Conservation (phyloP, 305 asterid genomes). For the Solanum hybrid region DNA sequence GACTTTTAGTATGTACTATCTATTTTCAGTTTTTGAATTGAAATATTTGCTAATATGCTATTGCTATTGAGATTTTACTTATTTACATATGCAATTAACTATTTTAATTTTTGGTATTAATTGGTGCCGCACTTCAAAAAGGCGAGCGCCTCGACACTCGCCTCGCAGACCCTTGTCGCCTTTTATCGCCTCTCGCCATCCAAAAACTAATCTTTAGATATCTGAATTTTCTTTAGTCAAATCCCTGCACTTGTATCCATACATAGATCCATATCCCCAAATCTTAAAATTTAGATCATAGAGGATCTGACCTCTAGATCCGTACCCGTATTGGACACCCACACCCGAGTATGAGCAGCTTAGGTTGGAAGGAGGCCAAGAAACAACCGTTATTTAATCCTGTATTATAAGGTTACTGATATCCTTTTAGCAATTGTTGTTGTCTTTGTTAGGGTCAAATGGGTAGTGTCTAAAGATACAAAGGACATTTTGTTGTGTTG, state of each 20-base stretch:
- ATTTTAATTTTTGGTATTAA: not conserved
- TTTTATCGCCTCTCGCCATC: not conserved
- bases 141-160: not conserved
- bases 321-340: not conserved
- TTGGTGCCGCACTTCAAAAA: not conserved
- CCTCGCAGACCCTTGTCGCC: not conserved
- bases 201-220: not conserved
- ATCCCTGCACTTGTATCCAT: not conserved
- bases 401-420: not conserved
- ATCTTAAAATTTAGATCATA: too few relatives aligned
- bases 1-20: not conserved
- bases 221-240: not conserved
- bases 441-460: not conserved
- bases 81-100: not conserved
- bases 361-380: not conserved
- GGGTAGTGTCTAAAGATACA: not conserved
- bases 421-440: not conserved
- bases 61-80: not conserved
- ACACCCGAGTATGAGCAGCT: not conserved
- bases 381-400: not conserved
- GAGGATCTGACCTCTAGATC: not conserved
- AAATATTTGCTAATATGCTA: not conserved
- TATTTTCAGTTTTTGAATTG: not conserved
- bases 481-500: not conserved
- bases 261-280: not conserved